Evolutionary conservation across 176 grass and related monocot genomes (phyloP), one percentile per base, ranked within the genome.

Genomic region (Raddia distichophylla): DNA sequence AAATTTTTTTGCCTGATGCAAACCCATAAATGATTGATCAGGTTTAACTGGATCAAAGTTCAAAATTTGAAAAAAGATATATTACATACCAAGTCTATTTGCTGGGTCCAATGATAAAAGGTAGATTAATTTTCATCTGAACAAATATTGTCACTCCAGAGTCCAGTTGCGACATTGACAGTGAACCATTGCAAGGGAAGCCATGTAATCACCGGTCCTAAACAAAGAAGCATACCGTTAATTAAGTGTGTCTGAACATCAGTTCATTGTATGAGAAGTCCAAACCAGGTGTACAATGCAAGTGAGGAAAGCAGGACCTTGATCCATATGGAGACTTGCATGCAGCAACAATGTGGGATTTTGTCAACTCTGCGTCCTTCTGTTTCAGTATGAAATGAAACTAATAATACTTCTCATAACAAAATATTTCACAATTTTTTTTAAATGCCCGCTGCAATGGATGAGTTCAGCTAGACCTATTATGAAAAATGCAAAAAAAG

Each of bases 181-280:
- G 48, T 98, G 92, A 47, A 98, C 92, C 64, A 87, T 86, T 48
- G 95, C 92, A 61, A 98, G 87, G 40, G 86, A 90, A 56, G 92
- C 92, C 95, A 94, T 98, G 73, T 94, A 98, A 68, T 94, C 95
- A 43, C 91, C 86, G 10, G 95, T 94, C 59, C 95, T 98, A 71
- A 60, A 80, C 16, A 51, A 48, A 78, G 8, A 90, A 65, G 13
- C 80, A 22, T 5, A 44, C 16, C 54, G 69, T 82, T 33, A 86
- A 18, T 53, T 17, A 59, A 60, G 17, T 46, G 35, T 54, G 13
- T 2, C 47, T 64, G 8, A 65, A 52, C 18, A 12, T 42, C 50
- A 43, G 45, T 74, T 17, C 33, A 55, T 35, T 83, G 2, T 43
- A 48, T 84, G 5, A 19, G 2, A 37, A 17, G 46, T 42, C 19